Evolutionary conservation across 2,329 filamentous ascomycete species (phyloP).

Genomic region (Talaromyces sp.): DNA sequence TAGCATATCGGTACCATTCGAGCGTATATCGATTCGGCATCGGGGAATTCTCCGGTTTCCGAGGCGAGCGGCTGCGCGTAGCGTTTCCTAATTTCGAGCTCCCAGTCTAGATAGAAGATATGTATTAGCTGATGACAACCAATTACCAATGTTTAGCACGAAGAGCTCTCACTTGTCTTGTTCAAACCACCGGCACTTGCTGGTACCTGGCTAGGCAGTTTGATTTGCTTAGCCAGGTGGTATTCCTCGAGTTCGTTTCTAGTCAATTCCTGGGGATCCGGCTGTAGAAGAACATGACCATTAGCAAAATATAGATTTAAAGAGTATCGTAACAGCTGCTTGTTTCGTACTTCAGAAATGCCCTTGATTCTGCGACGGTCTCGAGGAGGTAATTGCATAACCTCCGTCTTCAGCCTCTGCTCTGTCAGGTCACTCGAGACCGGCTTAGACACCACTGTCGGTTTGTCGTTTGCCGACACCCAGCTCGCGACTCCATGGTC

Average conservation of each 20-base stretch:
- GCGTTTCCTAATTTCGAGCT: slow-evolving; percentile 60
- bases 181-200: slow-evolving; percentile 68
- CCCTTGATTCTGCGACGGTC: slow-evolving; percentile 56
- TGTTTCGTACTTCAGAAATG: slow-evolving; percentile 42
- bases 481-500: slow-evolving; percentile 59
- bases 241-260: slow-evolving; percentile 38
- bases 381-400: slow-evolving; percentile 57
- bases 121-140: slow-evolving; percentile 9
- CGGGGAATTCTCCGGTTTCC: slow-evolving; percentile 60
- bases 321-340: not conserved
- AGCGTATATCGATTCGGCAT: slow-evolving; percentile 50
- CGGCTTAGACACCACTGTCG: slow-evolving; percentile 44
- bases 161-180: slow-evolving; percentile 61
- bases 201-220: slow-evolving; percentile 57
- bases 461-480: slow-evolving; percentile 57
- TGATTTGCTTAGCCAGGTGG: slow-evolving; percentile 43
- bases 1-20: slow-evolving; percentile 63
- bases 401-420: slow-evolving; percentile 58
- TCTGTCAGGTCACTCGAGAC: slow-evolving; percentile 56
- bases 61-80: slow-evolving; percentile 57
- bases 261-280: slow-evolving; percentile 27
- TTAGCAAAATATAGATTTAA: not conserved
- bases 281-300: slow-evolving; percentile 18
- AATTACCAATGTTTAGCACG: not conserved
- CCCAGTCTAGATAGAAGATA: slow-evolving; percentile 45